phyloP scores from a whole-genome alignment of 352 stramenopile species.

The Thalassiosira hispida region DNA sequence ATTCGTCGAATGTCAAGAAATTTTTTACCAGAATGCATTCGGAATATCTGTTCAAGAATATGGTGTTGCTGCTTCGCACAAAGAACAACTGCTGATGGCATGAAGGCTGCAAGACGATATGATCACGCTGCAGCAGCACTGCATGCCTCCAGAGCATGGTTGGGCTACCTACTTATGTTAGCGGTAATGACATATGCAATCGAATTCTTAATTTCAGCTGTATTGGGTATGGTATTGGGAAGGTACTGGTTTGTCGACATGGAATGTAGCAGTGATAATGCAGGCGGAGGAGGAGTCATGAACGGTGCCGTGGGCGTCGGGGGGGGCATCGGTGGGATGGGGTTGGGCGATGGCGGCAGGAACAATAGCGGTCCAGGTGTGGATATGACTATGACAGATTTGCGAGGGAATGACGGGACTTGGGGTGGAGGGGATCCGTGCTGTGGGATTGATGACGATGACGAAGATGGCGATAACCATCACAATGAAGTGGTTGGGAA shows the following conservation, averaged over 20 bases:
- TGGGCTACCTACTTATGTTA: conserved; percentile 51
- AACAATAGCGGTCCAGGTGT: background rate
- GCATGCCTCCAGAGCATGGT: conserved; percentile 28
- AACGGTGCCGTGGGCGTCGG: background rate
- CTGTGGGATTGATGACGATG: conserved; percentile 49
- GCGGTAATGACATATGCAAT: conserved; percentile 52
- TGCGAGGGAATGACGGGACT: conserved; percentile 10
- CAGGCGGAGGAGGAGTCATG: background rate
- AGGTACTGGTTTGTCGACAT: conserved; percentile 44
- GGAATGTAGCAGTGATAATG: conserved; percentile 9
- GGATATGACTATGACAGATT: background rate
- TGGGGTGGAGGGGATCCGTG: conserved; percentile 49
- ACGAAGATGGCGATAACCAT: conserved; percentile 20
- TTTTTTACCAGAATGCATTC: conserved; percentile 21
- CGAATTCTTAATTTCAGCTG: conserved; percentile 42
- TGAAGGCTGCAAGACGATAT: conserved; percentile 5
- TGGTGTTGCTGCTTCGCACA: background rate
- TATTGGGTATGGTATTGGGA: conserved; percentile 42
- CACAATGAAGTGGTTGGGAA: background rate
- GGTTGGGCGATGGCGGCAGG: background rate
- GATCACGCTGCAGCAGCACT: conserved; percentile 37
- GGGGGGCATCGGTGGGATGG: conserved; percentile 3
- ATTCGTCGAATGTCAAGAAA: conserved; percentile 20
- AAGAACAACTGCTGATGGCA: conserved; percentile 1
- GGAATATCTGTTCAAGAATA: background rate